A percentile compares a stretch with the other conserved stretches of the same genome.
phyloP scores from a whole-genome alignment of 2,329 filamentous ascomycete species.

The Aspergillus ustus region DNA sequence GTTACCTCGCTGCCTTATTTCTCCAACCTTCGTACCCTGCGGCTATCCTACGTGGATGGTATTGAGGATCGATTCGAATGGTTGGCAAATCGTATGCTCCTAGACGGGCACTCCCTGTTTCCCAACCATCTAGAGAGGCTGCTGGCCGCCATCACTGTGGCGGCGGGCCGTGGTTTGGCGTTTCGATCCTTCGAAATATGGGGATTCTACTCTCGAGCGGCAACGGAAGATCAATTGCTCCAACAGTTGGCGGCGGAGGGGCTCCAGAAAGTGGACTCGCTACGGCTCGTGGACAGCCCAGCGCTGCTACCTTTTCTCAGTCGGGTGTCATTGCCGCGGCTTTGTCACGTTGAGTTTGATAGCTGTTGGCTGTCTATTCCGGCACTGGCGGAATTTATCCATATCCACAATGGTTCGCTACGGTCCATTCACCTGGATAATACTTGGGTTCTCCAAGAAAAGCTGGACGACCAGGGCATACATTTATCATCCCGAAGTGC shows the following conservation, averaged over 20 bases:
- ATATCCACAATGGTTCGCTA: constrained; percentile 1
- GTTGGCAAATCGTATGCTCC: constrained; percentile 7
- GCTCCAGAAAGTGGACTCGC: background rate
- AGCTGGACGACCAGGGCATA: no score
- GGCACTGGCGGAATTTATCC: constrained; percentile 12
- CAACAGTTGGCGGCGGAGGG: background rate
- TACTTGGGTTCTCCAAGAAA: constrained; percentile 6
- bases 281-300: constrained; percentile 12
- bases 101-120: constrained; percentile 4
- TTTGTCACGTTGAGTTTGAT: constrained; percentile 11
- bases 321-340: constrained; percentile 8
- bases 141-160: background rate
- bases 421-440: constrained; percentile 14
- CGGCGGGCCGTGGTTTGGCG: background rate
- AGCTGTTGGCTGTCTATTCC: constrained; percentile 19
- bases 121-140: constrained; percentile 2
- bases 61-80: background rate
- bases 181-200: constrained; percentile 2
- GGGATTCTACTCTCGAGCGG: constrained; percentile 8
- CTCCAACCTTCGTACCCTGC: background rate
- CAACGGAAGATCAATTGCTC: background rate
- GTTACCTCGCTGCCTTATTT: constrained; percentile 3
- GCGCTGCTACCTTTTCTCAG: constrained; percentile 14
- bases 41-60: background rate
- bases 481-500: no score